These are phyloP conservation scores for Coniochaeta prunicola DNA, from an alignment of 2,329 filamentous ascomycete genomes.

Conservation along the genomic window DNA sequence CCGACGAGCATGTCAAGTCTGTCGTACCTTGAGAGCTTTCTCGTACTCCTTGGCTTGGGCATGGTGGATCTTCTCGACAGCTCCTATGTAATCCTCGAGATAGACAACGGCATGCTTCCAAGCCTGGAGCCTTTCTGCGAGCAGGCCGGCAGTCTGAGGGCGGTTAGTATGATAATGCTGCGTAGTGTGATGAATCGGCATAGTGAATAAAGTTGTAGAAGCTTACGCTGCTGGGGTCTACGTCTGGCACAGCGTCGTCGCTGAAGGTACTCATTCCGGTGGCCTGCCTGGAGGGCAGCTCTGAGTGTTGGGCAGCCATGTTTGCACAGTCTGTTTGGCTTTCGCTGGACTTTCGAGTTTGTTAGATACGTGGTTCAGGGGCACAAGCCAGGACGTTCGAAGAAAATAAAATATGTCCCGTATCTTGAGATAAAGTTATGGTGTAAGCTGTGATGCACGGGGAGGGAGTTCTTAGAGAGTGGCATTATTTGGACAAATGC, in stretches of 20 bases:
- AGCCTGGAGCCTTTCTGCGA: slow-evolving; percentile 81
- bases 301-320: slow-evolving; percentile 8
- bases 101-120: slow-evolving; percentile 95
- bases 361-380: not conserved
- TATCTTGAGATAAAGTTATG: not conserved
- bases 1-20: not conserved
- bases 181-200: not conserved
- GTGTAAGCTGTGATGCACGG: not conserved
- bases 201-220: not conserved
- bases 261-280: slow-evolving; percentile 37
- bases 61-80: slow-evolving; percentile 80
- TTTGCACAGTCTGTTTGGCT: not conserved
- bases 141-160: slow-evolving; percentile 65
- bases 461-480: not conserved
- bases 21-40: slow-evolving; percentile 72
- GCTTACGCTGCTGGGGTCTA: slow-evolving; percentile 51
- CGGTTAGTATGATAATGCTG: not conserved
- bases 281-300: slow-evolving; percentile 38
- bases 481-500: not conserved
- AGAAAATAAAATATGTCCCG: not conserved
- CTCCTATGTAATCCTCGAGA: slow-evolving; percentile 80
- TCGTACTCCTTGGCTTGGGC: slow-evolving; percentile 91
- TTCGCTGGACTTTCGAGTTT: not conserved
- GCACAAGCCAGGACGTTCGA: not conserved
- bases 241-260: slow-evolving; percentile 53